Base-by-base conservation (phyloP, 192 early-diverging fungal genomes). In the Ambispora gerdemannii region DNA sequence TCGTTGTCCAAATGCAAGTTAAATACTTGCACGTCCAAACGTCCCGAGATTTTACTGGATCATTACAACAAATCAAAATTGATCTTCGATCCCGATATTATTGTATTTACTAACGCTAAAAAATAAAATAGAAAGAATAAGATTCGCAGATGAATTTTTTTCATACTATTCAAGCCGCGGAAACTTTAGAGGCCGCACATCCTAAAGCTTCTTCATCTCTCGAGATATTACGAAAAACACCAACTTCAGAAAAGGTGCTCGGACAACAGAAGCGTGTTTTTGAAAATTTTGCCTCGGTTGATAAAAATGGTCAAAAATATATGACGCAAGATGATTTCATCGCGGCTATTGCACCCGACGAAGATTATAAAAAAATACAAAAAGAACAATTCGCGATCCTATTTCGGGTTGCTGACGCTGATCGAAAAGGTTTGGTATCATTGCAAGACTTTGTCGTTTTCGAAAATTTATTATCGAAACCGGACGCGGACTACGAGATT, bases 401-500 rank as follows among this genome's bases (percentile, higher is more conserved):
- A 35, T 89, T 86, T 76, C 76, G 72, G 30, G 71, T 89, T n/a
- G 86, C 86, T 4, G 86, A 89, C 66, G 76, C 76, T 28, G 69
- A 67, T 51, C 71, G 76, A 22, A 76, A 70, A 32, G 87, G 86
- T 22, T 43, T 76, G 17, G 30, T 89, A 34, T 81, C 84, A 3
- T 72, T 83, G 38, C 78, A 85, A 13, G 88, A 89, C 55, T 91
- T 88, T 75, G 75, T 86, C 10, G 76, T 82, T 65, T 90, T 91
- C 60, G 79, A 87, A 62, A 77, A 81, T 68, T 52, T 89, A 17
- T 71, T 91, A 25, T 70, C 80, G 24, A 81, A 83, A 43, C 87
- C 89, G 27, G 87, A 90, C 76, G 88, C 88, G 8, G 89, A 89
- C 60, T 91, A 87, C 63, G 86, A 91, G 74, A 81, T 91, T 51